These are phyloP conservation scores for Ustilago bromivora DNA, from an alignment of 1,284 basidiomycete genomes.

Conservation along the genomic window DNA sequence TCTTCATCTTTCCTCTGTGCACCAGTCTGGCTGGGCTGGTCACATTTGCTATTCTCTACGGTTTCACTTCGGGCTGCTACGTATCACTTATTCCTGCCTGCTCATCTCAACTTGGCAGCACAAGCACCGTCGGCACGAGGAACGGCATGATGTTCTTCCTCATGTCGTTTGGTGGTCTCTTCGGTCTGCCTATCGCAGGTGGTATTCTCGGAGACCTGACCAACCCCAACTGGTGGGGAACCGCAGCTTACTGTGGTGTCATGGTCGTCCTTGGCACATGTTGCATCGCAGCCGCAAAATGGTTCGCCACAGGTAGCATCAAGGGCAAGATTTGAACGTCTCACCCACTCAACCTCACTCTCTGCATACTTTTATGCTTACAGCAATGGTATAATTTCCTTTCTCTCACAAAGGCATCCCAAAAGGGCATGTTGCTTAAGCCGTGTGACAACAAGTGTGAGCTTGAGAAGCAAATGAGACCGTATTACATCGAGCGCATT, in stretches of 20 bases:
- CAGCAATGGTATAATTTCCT: neutral
- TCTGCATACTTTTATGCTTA: neutral
- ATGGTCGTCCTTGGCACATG: slow-evolving; percentile 28
- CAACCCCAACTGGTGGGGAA: slow-evolving; percentile 39
- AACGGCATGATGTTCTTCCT: slow-evolving; percentile 53
- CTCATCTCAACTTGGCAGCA: slow-evolving; percentile 40
- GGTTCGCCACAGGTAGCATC: slow-evolving; percentile 30
- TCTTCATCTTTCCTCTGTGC: slow-evolving; percentile 54
- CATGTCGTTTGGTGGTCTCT: slow-evolving; percentile 42
- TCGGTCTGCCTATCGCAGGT: slow-evolving; percentile 48
- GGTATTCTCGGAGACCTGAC: slow-evolving; percentile 38
- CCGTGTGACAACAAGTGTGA: neutral
- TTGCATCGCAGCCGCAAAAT: slow-evolving; percentile 26
- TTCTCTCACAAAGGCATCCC: neutral
- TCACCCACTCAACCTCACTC: neutral
- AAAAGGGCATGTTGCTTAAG: neutral
- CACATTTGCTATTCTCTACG: slow-evolving; percentile 53
- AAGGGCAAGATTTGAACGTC: slow-evolving; percentile 35
- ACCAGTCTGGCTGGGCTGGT: slow-evolving; percentile 34
- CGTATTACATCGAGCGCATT: slow-evolving; percentile 1
- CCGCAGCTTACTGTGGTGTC: slow-evolving; percentile 16
- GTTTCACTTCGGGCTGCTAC: slow-evolving; percentile 55
- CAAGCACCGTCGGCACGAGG: slow-evolving; percentile 38
- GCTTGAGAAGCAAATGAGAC: neutral
- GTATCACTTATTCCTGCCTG: slow-evolving; percentile 56